Evolutionary conservation across 805 yeast genomes (phyloP).

Genomic region (Lipomyces yamanashiensis): DNA sequence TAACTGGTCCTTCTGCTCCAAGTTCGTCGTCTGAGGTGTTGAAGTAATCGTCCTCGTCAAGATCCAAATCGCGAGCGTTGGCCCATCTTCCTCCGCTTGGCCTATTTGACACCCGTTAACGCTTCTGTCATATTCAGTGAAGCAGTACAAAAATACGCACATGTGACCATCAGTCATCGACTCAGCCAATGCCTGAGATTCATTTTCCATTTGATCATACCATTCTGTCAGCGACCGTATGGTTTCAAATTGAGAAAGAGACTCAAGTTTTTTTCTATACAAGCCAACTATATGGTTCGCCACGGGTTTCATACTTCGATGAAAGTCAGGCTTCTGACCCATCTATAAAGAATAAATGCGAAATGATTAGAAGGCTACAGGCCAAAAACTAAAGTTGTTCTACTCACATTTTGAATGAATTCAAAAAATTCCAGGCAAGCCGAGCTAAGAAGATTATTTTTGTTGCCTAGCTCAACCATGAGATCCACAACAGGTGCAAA

Average conservation of each 20-base stretch:
- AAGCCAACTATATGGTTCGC: constrained; percentile 44
- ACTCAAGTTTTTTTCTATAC: constrained; percentile 43
- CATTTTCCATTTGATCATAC: constrained; percentile 16
- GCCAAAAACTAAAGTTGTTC: background rate
- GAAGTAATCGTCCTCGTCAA: constrained; percentile 35
- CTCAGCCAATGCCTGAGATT: constrained; percentile 11
- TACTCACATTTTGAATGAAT: constrained; percentile 44
- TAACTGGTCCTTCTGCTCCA: background rate
- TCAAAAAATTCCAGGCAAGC: constrained; percentile 73
- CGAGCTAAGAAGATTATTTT: constrained; percentile 72
- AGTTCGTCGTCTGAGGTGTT: constrained; percentile 37
- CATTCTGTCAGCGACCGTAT: constrained; percentile 24
- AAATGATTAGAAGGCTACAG: background rate
- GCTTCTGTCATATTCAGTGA: background rate
- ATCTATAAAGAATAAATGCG: constrained; percentile 1
- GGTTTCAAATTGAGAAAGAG: constrained; percentile 44
- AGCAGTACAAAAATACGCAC: background rate
- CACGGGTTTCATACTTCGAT: constrained; percentile 41
- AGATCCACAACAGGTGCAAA: constrained; percentile 56
- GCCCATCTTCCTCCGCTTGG: constrained; percentile 17
- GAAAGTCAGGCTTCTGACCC: constrained; percentile 26
- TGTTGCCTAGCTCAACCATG: constrained; percentile 53
- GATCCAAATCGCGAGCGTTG: constrained; percentile 16
- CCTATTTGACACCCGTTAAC: background rate
- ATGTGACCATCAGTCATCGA: constrained; percentile 12